Base-by-base conservation (phyloP, 805 yeast genomes). In the Spencermartinsiella europaea region DNA sequence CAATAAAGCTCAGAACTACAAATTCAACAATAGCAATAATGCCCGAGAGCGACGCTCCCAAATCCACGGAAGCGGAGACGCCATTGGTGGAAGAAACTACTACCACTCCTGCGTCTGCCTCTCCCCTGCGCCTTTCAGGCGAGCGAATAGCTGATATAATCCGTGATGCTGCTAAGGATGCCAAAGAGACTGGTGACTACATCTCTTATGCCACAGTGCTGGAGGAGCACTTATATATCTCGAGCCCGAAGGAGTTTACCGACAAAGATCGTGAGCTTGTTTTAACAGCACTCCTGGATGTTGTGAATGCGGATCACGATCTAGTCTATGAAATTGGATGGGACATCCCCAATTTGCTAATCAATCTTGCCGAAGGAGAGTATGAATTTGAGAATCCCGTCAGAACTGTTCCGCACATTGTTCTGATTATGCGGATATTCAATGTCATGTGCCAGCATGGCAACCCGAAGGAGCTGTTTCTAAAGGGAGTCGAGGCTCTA, bases 291-390 rank as follows among this genome's bases (percentile, higher is more conserved):
- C 53, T 89, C 12, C 54, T 64, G 8, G 68, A 65, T 0, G 66
- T 79, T 0, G 63, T 87, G 27, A 56, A 59, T 8, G 64, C 45
- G 14, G 47, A 51, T 59, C 69, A 72, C 15, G 73, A 72, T 8
- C 64, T 87, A 25, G 69, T 80, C 0, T 71, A 74, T 38, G 84
- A 82, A 54, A 79, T 89, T 50, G 95, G 95, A 1, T 90, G 97
- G 97, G 97, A 90, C 63, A 60, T 90, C n/a, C 96, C 96, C 0
- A 74, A 73, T 27, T 65, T 85, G 42, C 54, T 90, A 4, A 57
- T 87, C 38, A 70, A 71, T 7, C 85, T 74, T 60, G 60, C 83
- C n/a, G 68, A 68, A n/a, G 40, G 49, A 10, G 40, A 43, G n/a
- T 54, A 45, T 33, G 47, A 50, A 25, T 53, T 50, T 41, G 38